These are phyloP conservation scores for Ustanciosporium gigantosporum DNA, from an alignment of 1,284 basidiomycete genomes.

Conservation along the genomic window DNA sequence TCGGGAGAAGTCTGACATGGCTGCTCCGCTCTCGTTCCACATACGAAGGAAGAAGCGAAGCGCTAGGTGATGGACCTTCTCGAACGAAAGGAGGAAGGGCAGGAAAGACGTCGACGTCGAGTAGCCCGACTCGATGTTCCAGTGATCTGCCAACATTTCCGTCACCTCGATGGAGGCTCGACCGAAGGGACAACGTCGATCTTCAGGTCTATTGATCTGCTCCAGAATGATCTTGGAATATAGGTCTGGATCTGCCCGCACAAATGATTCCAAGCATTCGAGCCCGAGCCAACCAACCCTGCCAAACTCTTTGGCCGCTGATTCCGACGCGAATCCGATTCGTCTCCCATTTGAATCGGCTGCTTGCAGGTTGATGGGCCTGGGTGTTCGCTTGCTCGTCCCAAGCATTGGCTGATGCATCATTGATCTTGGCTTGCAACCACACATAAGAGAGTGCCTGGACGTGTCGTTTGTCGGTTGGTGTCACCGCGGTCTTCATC, in stretches of 20 bases:
- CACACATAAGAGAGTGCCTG: conserved; percentile 53
- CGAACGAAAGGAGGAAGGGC: conserved; percentile 86
- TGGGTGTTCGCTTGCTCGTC: conserved; percentile 27
- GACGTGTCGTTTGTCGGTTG: conserved; percentile 52
- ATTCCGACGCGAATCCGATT: conserved; percentile 78
- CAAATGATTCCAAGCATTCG: conserved; percentile 77
- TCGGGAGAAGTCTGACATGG: conserved; percentile 69
- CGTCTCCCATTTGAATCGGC: conserved; percentile 72
- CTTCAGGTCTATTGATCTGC: conserved; percentile 76
- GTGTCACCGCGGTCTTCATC: conserved; percentile 72
- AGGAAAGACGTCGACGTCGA: conserved; percentile 81
- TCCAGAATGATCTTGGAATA: conserved; percentile 86
- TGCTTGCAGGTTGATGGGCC: conserved; percentile 45
- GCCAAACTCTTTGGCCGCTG: conserved; percentile 77
- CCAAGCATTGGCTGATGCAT: conserved; percentile 65
- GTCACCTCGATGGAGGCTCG: conserved; percentile 84
- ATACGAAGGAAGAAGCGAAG: conserved; percentile 88
- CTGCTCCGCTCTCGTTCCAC: conserved; percentile 90
- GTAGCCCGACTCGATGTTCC: conserved; percentile 64
- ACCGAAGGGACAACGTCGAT: conserved; percentile 82
- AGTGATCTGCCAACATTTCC: conserved; percentile 64
- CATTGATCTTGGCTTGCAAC: conserved; percentile 51
- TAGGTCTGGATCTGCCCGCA: conserved; percentile 73
- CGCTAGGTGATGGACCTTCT: conserved; percentile 75
- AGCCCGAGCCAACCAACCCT: conserved; percentile 72